phyloP scores from a whole-genome alignment of 352 stramenopile species.

The Globisporangium middletonii region DNA sequence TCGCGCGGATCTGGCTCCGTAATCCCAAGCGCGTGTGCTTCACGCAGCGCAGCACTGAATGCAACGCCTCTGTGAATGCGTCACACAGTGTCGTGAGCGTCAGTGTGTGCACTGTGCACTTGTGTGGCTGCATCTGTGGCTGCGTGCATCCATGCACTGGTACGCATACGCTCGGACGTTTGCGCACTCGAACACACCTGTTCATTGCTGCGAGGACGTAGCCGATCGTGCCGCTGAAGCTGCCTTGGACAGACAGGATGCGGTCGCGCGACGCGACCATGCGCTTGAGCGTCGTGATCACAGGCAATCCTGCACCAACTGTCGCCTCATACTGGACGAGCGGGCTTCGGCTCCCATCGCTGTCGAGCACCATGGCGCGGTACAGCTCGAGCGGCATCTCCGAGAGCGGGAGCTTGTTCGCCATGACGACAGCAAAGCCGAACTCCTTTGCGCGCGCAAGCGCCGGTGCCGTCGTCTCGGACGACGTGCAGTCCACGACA shows the following conservation, averaged over 20 bases:
- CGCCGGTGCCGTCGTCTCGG: conserved; percentile 10
- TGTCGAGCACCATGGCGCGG: conserved; percentile 18
- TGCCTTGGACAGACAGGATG: conserved; percentile 40
- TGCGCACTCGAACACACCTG: conserved; percentile 6
- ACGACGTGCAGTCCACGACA: conserved; percentile 27
- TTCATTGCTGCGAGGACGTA: conserved; percentile 42
- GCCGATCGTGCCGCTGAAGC: conserved; percentile 59
- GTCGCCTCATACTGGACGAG: conserved; percentile 50
- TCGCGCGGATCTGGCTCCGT: conserved; percentile 65
- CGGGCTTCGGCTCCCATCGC: conserved; percentile 5
- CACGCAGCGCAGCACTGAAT: conserved; percentile 37
- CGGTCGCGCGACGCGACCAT: conserved; percentile 43
- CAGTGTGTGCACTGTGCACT: not conserved
- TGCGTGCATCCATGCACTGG: not conserved
- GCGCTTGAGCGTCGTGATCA: conserved; percentile 39
- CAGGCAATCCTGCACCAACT: conserved; percentile 55
- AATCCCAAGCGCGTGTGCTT: conserved; percentile 46
- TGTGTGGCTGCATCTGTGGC: not conserved
- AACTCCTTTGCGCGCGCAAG: conserved; percentile 16
- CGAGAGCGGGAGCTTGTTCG: conserved; percentile 52
- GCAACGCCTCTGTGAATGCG: conserved; percentile 21
- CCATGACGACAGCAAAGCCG: conserved; percentile 29
- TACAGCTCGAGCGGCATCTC: conserved; percentile 24
- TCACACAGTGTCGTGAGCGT: not conserved
- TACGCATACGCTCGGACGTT: no score